phyloP scores from a whole-genome alignment of 352 stramenopile species.

The Pythium monospermum region DNA sequence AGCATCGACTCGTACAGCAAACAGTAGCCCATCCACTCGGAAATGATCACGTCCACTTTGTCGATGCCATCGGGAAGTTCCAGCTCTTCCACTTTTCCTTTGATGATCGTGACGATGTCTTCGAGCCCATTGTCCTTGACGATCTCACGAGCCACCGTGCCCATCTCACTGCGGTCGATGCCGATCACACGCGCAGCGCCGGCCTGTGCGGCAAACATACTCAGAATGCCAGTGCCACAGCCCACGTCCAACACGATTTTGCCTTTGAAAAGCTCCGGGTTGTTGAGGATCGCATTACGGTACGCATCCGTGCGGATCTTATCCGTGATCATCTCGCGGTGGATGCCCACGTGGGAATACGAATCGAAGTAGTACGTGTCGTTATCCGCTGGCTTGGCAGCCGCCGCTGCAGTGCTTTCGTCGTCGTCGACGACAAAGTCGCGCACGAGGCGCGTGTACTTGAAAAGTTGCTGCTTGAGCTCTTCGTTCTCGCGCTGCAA shows the following conservation, averaged over 20 bases:
- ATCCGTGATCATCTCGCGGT: constrained; percentile 94
- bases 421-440: constrained; percentile 72
- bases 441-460: constrained; percentile 67
- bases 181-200: constrained; percentile 89
- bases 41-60: constrained; percentile 97
- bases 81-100: constrained; percentile 94
- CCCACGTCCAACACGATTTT: constrained; percentile 98
- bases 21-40: constrained; percentile 99
- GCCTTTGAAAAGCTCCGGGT: constrained; percentile 94
- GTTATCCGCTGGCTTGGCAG: constrained; percentile 47
- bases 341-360: constrained; percentile 98
- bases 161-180: constrained; percentile 95
- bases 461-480: constrained; percentile 65
- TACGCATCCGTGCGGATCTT: constrained; percentile 96
- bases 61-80: constrained; percentile 84
- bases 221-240: constrained; percentile 96
- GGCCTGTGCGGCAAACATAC: constrained; percentile 95
- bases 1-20: constrained; percentile 98
- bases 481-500: constrained; percentile 63
- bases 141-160: constrained; percentile 93
- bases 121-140: constrained; percentile 91
- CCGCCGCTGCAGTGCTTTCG: constrained; percentile 10
- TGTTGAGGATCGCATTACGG: constrained; percentile 97
- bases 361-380: constrained; percentile 98
- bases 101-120: constrained; percentile 91